These are phyloP conservation scores for Hypoxylon sp. DNA, from an alignment of 2,329 filamentous ascomycete genomes.

Conservation along the genomic window DNA sequence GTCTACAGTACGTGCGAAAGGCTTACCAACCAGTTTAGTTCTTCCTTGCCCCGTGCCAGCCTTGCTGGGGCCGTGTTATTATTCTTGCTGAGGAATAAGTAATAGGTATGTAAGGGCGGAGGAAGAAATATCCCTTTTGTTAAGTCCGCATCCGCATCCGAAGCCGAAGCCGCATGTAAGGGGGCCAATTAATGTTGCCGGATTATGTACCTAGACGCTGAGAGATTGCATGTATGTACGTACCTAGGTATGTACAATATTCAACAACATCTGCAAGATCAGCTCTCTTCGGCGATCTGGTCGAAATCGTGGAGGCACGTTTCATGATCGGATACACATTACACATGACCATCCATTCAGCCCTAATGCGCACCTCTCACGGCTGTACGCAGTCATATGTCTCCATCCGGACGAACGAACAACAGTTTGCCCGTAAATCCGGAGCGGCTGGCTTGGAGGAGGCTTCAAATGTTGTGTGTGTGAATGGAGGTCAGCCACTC, in stretches of 20 bases:
- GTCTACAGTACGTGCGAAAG: constrained; percentile 10
- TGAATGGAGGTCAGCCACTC: constrained; percentile 2
- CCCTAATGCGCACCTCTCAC: constrained; percentile 24
- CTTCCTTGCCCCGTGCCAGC: background rate
- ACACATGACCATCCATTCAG: constrained; percentile 24
- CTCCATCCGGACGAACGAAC: background rate
- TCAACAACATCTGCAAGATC: constrained; percentile 35
- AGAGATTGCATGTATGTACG: too few relatives aligned
- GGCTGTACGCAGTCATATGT: constrained; percentile 6
- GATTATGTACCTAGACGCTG: constrained; percentile 2
- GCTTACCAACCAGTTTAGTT: background rate
- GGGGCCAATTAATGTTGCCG: too few relatives aligned
- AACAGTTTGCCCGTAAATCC: constrained; percentile 11
- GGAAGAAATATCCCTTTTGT: too few relatives aligned
- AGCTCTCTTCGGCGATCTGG: constrained; percentile 25
- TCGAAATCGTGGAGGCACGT: constrained; percentile 34
- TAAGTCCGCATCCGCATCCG: too few relatives aligned
- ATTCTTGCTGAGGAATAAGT: background rate
- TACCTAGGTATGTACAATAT: too few relatives aligned
- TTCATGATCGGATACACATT: constrained; percentile 29
- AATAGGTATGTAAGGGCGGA: constrained; percentile 12
- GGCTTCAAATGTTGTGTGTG: too few relatives aligned
- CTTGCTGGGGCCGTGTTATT: constrained; percentile 6
- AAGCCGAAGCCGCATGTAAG: too few relatives aligned
- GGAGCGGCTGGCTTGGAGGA: constrained; percentile 5